Evolutionary conservation across 2,329 filamentous ascomycete genomes (phyloP).

Genomic region (Pyrenophora tritici-repentis): DNA sequence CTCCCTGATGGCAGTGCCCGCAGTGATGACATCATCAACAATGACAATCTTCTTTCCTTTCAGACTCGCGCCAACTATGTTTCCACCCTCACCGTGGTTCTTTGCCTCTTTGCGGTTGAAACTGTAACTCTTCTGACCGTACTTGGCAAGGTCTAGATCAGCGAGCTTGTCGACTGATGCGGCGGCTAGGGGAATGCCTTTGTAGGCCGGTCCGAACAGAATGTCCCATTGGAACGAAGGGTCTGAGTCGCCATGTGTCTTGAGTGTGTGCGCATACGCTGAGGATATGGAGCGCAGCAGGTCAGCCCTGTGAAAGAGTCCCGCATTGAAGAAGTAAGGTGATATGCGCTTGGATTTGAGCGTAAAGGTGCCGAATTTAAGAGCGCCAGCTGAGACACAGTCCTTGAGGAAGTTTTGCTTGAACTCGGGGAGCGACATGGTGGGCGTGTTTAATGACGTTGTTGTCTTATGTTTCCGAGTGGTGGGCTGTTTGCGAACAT

Average conservation of each 20-base stretch:
- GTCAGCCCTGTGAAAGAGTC: slow-evolving; percentile 81
- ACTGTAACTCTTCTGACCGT: slow-evolving; percentile 75
- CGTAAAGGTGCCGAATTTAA: slow-evolving; percentile 82
- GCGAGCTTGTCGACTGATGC: slow-evolving; percentile 77
- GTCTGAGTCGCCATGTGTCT: slow-evolving; percentile 50
- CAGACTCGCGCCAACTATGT: slow-evolving; percentile 84
- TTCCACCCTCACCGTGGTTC: slow-evolving; percentile 92
- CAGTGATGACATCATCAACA: slow-evolving; percentile 95
- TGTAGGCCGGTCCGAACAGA: slow-evolving; percentile 93
- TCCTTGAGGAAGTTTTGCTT: slow-evolving; percentile 75
- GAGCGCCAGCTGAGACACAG: slow-evolving; percentile 69
- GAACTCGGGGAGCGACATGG: slow-evolving; percentile 42
- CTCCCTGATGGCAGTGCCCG: slow-evolving; percentile 90
- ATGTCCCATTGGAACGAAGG: slow-evolving; percentile 72
- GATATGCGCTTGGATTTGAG: slow-evolving; percentile 91
- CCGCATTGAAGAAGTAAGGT: slow-evolving; percentile 98
- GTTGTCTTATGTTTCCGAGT: slow-evolving; percentile 3
- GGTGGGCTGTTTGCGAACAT: slow-evolving; percentile 7
- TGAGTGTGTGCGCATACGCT: slow-evolving; percentile 73
- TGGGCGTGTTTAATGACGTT: neutral
- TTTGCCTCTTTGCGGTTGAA: slow-evolving; percentile 98
- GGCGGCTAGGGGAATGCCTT: slow-evolving; percentile 89
- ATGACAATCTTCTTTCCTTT: slow-evolving; percentile 86
- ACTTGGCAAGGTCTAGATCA: slow-evolving; percentile 68
- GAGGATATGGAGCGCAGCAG: slow-evolving; percentile 77